These are phyloP conservation scores for Hypoxylon trugodes DNA, from an alignment of 495 filamentous ascomycete genomes.

Conservation along the genomic window DNA sequence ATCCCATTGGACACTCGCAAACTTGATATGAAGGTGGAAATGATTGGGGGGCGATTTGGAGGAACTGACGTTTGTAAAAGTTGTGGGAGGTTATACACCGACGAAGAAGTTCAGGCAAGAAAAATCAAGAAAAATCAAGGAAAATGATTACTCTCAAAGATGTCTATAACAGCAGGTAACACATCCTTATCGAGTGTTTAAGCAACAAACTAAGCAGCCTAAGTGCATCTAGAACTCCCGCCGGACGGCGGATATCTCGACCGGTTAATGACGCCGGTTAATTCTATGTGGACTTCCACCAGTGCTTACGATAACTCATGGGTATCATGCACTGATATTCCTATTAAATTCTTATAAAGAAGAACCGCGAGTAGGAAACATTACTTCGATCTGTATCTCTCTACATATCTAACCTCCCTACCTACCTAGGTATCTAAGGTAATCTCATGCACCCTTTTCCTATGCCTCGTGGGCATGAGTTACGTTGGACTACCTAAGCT, in stretches of 20 bases:
- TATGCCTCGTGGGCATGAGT: neutral
- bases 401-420: constrained; percentile 28
- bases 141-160: too few relatives aligned
- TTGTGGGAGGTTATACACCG: too few relatives aligned
- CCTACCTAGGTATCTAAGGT: too few relatives aligned
- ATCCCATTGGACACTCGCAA: too few relatives aligned
- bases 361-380: constrained; percentile 1
- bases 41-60: too few relatives aligned
- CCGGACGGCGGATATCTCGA: constrained; percentile 10
- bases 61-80: too few relatives aligned
- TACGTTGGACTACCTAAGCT: neutral
- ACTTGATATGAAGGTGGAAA: too few relatives aligned
- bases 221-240: neutral
- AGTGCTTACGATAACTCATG: neutral
- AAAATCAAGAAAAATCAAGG: too few relatives aligned
- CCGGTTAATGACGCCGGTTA: constrained; percentile 35
- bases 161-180: too few relatives aligned
- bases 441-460: constrained; percentile 8
- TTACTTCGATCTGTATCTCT: constrained; percentile 5
- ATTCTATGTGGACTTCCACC: neutral
- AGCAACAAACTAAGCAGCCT: too few relatives aligned
- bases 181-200: constrained; percentile 26
- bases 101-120: too few relatives aligned
- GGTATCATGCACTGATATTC: constrained; percentile 13
- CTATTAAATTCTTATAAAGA: constrained; percentile 19